Base-by-base conservation (phyloP, 148 eudicot genomes). In the Persicaria tinctoria region DNA sequence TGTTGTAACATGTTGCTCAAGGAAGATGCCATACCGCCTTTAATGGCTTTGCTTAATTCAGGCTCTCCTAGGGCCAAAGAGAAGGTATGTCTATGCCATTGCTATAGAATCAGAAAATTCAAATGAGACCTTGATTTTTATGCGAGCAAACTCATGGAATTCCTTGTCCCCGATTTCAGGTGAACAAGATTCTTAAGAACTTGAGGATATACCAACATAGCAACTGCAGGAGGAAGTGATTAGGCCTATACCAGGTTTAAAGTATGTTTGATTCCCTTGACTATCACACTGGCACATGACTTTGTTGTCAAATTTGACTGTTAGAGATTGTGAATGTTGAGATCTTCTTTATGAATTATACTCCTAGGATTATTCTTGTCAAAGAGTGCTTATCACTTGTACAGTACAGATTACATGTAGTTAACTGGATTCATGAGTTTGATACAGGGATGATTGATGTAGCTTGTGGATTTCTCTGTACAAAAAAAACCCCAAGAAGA, bases 21-120 rank as follows among this genome's bases (percentile, higher is more conserved):
- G 69, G 93, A 94, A 85, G 98, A 93, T 32, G 98, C 89, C 76
- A 83, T 89, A 60, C 98, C 98, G 0, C 93, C 97, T 47, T 80
- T 94, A 57, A 92, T 90, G 66, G 87, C 87, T 38, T 83, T 94
- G 79, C 86, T 91, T 6, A 89, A 81, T 76, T 84, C 93, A 12
- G 97, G 97, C 71, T 90, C 91, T 8, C 76, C 92, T 0, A 82
- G 98, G 74, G 97, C 91, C 69, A 87, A 81, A 78, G 98, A 90
- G 74, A 94, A 94, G 85, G 98, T 94, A 78, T n/a, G 46, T 23
- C 97, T 94, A 78, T n/a, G 53, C 12, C 7, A 5, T 59, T 59
- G 27, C 11, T 8, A 18, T 50, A 5, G 41, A 32, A 32, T 32
- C 41, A 32, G 41, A 32, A 32, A 32, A 32, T 32, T 32, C 41